phyloP scores from a whole-genome alignment of 2,329 filamentous ascomycete species.

The Balansia obtecta region DNA sequence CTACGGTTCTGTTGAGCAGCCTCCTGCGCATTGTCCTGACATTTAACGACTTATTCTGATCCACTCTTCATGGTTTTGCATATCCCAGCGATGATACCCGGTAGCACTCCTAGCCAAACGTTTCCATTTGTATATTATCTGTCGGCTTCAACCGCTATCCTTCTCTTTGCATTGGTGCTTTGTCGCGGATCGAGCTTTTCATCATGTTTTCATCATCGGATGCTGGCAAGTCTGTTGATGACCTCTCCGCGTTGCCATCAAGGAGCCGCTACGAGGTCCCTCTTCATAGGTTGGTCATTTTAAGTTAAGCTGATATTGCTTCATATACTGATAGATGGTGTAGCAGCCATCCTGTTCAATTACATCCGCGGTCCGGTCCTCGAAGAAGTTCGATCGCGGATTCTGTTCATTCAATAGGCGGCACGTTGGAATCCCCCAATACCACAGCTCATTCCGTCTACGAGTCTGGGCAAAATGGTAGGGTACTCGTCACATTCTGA shows the following conservation, averaged over 20 bases:
- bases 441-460: slow-evolving; percentile 42
- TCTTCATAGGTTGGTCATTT: slow-evolving; percentile 40
- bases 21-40: slow-evolving; percentile 1
- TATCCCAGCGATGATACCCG: slow-evolving; percentile 35
- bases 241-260: slow-evolving; percentile 41
- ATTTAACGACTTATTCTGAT: background rate
- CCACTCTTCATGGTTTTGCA: background rate
- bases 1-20: background rate
- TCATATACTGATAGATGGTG: slow-evolving; percentile 13
- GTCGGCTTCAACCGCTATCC: slow-evolving; percentile 14
- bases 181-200: slow-evolving; percentile 5
- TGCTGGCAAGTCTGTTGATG: slow-evolving; percentile 55
- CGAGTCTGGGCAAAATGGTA: slow-evolving; percentile 79
- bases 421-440: slow-evolving; percentile 58
- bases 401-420: slow-evolving; percentile 78
- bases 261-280: slow-evolving; percentile 40
- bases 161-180: background rate
- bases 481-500: background rate
- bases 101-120: slow-evolving; percentile 21
- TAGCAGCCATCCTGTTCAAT: slow-evolving; percentile 31
- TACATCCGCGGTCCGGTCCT: slow-evolving; percentile 32
- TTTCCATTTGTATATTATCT: slow-evolving; percentile 23
- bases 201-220: slow-evolving; percentile 48
- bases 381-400: slow-evolving; percentile 76
- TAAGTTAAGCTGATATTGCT: background rate